These are phyloP conservation scores for Boletus eberwhitei DNA, from an alignment of 768 basidiomycete genomes.

Conservation along the genomic window DNA sequence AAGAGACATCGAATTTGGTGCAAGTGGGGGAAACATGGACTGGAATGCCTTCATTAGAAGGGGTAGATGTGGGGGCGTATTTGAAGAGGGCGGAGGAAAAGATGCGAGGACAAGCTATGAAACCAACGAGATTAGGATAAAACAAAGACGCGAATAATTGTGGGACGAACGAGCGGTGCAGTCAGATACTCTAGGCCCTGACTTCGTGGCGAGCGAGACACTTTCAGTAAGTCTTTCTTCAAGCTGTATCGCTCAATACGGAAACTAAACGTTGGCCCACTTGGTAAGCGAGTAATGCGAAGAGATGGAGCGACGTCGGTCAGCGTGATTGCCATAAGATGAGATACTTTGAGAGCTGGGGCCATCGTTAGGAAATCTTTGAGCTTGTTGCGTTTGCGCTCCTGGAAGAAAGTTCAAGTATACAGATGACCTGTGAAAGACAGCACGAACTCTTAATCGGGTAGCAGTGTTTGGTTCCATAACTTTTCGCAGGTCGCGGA, in stretches of 20 bases:
- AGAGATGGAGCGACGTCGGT: slow-evolving; percentile 83
- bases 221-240: slow-evolving; percentile 75
- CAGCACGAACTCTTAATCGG: slow-evolving; percentile 67
- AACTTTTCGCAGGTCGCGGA: slow-evolving; percentile 89
- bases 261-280: slow-evolving; percentile 93
- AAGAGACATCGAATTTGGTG: slow-evolving; percentile 73
- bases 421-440: not conserved
- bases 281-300: slow-evolving; percentile 80
- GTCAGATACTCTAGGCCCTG: slow-evolving; percentile 88
- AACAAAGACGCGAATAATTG: not conserved
- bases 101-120: slow-evolving; percentile 81
- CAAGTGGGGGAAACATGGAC: slow-evolving; percentile 90
- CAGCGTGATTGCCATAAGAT: slow-evolving; percentile 88
- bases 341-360: slow-evolving; percentile 86
- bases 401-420: slow-evolving; percentile 47
- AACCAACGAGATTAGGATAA: not conserved
- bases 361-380: slow-evolving; percentile 94
- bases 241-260: slow-evolving; percentile 90
- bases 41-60: slow-evolving; percentile 97
- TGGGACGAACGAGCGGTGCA: slow-evolving; percentile 74
- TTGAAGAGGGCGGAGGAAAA: slow-evolving; percentile 71
- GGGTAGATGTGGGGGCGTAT: slow-evolving; percentile 77
- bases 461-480: slow-evolving; percentile 99
- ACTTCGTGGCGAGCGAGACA: slow-evolving; percentile 63
- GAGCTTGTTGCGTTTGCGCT: slow-evolving; percentile 83